These are phyloP conservation scores for Sonneratia caseolaris DNA, from an alignment of 345 rosid species.

Conservation along the genomic window DNA sequence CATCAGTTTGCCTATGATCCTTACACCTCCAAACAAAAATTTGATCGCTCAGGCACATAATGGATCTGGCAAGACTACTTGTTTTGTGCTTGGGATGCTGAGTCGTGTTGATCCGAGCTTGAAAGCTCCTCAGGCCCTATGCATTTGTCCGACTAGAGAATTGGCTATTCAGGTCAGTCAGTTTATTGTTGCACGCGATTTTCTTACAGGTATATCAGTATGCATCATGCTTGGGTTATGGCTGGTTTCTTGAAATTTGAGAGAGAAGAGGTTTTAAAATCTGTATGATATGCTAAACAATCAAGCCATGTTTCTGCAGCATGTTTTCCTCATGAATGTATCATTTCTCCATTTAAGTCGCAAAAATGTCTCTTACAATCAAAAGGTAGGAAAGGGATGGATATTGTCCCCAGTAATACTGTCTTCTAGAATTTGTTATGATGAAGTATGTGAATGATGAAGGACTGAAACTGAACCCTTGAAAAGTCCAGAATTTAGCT, in stretches of 20 bases:
- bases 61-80: slow-evolving; percentile 96
- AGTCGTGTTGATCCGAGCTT: slow-evolving; percentile 62
- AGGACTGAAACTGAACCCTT: too few species aligned
- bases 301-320: background rate
- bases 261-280: background rate
- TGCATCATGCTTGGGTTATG: background rate
- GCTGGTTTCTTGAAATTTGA: background rate
- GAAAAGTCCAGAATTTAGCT: too few species aligned
- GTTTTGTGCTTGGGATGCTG: slow-evolving; percentile 93
- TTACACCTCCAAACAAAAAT: slow-evolving; percentile 76
- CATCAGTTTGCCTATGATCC: slow-evolving; percentile 81
- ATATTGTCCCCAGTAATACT: too few species aligned
- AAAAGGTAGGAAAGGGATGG: too few species aligned
- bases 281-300: too few species aligned
- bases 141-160: slow-evolving; percentile 94
- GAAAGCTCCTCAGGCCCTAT: slow-evolving; percentile 71
- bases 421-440: too few species aligned
- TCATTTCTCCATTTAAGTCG: too few species aligned
- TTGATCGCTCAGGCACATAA: slow-evolving; percentile 92
- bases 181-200: background rate
- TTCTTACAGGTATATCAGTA: background rate
- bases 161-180: slow-evolving; percentile 75
- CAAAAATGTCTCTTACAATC: too few species aligned
- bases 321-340: too few species aligned
- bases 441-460: too few species aligned